Base-by-base conservation (phyloP, 805 yeast species). In the Cyberlindnera xishuangbannaensis region DNA sequence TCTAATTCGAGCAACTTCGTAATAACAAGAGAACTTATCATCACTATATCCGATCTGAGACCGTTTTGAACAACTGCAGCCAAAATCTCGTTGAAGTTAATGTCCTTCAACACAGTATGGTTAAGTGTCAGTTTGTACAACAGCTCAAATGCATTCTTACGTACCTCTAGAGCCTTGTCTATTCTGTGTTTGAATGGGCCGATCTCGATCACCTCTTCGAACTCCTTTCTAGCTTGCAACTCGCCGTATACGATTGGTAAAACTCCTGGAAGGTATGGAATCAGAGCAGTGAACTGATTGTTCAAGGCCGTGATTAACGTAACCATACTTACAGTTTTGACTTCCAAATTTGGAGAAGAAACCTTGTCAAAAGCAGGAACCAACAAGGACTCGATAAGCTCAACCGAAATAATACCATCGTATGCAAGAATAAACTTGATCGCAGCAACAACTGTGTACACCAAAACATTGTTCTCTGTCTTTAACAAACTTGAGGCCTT, bases 111-210 rank as follows among this genome's bases (percentile, higher is more conserved):
- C 7, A 41, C 24, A 9, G 36, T 32, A 18, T 49, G 53, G 31
- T 47, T 49, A 34, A 52, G 33, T 7, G 50, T 44, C 27, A 81
- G 53, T 7, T 83, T 68, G 52, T 76, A 79, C 18, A 84, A 58
- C 15, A 78, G 59, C 49, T 84, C 95, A 53, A 78, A 82, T 6
- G 83, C 66, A 24, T 81, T 69, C 50, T 82, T 82, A 34, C 95
- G 67, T 38, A 76, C 72, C 39, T 77, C 85, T 25, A 83, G 62
- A 0, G 87, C 92, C 44, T 78, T 80, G 48, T 85, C 95, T 25
- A 83, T 71, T 40, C 77, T 76, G 51, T 83, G 88, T 51, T 83
- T 83, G 64, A 81, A 84, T 0, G 95, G 94, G 2, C 95, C 95
- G 74, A 86, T 83, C 29, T 79, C 81, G 21, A 85, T 78, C 14